Percentiles rank a stretch among this genome's conserved stretches.
Conservation (phyloP, 2,329 filamentous ascomycete species). For the Neoscytalidium dimidiatum region DNA sequence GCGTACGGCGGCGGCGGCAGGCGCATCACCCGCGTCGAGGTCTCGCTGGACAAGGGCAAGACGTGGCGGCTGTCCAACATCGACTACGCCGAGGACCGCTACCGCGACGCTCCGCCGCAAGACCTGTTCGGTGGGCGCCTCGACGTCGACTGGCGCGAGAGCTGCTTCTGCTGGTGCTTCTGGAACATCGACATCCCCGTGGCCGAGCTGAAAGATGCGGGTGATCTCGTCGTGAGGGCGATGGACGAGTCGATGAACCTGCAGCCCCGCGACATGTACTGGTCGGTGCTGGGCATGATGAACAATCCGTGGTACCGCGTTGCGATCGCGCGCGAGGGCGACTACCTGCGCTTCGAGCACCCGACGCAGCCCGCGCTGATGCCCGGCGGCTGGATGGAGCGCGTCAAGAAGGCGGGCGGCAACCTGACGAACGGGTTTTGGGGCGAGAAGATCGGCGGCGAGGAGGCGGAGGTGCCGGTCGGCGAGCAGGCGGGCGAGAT, state of each 20-base stretch:
- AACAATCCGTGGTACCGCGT: conserved; percentile 94
- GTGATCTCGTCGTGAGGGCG: conserved; percentile 76
- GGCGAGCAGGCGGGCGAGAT: conserved; percentile 64
- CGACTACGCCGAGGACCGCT: conserved; percentile 82
- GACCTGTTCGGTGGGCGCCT: conserved; percentile 74
- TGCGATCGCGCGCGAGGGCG: conserved; percentile 68
- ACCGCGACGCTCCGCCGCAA: conserved; percentile 65
- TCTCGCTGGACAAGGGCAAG: conserved; percentile 80
- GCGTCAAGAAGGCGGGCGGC: conserved; percentile 79
- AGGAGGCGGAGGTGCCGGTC: conserved; percentile 42
- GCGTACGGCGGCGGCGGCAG: conserved; percentile 88
- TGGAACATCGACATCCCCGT: conserved; percentile 74
- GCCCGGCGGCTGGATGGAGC: conserved; percentile 90
- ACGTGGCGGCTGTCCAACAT: conserved; percentile 78
- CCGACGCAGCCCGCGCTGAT: conserved; percentile 79
- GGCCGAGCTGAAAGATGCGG: conserved; percentile 61
- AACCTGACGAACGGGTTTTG: conserved; percentile 80
- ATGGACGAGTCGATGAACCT: conserved; percentile 91
- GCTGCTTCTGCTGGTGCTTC: conserved; percentile 89
- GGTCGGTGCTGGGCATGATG: conserved; percentile 96
- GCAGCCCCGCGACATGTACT: conserved; percentile 93
- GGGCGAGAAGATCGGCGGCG: conserved; percentile 70
- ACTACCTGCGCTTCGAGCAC: conserved; percentile 76
- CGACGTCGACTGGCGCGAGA: conserved; percentile 81
- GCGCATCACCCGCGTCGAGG: conserved; percentile 77